Evolutionary conservation across 2,329 filamentous ascomycete genomes (phyloP), one percentile per base, ranked within the genome.

Genomic region (Truncatella angustata): DNA sequence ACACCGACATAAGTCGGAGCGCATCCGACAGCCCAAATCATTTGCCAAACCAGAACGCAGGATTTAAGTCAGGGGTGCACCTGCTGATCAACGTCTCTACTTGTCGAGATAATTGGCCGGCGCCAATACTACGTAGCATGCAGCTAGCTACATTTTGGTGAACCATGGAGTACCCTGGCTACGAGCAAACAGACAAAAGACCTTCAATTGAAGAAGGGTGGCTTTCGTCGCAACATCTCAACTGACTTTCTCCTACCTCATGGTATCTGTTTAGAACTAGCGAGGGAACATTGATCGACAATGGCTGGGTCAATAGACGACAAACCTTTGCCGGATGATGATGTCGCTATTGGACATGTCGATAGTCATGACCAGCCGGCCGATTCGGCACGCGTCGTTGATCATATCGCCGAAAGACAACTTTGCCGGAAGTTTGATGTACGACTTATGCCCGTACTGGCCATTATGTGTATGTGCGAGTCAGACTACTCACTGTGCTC

Each of bases 371-470:
- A 24, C 9, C 3, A 10, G 37, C n/a, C 37, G 18, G n/a, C n/a
- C n/a, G n/a, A n/a, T n/a, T n/a, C 60, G 14, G 60, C 61, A 3
- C 58, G 59, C 4, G 55, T 66, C n/a, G 52, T 76, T 35, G 73
- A 77, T 58, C 58, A 60, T 21, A 61, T 63, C 42, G 77, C 78
- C 14, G 79, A 83, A 64, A 71, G 71, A 20, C 70, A 70, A 0
- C 67, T 82, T 5, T 78, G 77, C 57, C 73, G 76, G 63, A 82
- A 81, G 63, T 77, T 83, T 52, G 80, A 83, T 60, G 61, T 78
- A 18, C 75, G 78, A 18, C 63, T 83, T 9, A 60, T 83, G 56
- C 80, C 80, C 2, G 73, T 82, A 3, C 60, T 83, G 47, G 77
- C 79, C 18, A 35, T 79, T 21, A 83, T 84, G 79, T n/a, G n/a